These are phyloP conservation scores for Chlamydomonas schloesseri DNA, from an alignment of 139 green algal species.

Conservation along the genomic window DNA sequence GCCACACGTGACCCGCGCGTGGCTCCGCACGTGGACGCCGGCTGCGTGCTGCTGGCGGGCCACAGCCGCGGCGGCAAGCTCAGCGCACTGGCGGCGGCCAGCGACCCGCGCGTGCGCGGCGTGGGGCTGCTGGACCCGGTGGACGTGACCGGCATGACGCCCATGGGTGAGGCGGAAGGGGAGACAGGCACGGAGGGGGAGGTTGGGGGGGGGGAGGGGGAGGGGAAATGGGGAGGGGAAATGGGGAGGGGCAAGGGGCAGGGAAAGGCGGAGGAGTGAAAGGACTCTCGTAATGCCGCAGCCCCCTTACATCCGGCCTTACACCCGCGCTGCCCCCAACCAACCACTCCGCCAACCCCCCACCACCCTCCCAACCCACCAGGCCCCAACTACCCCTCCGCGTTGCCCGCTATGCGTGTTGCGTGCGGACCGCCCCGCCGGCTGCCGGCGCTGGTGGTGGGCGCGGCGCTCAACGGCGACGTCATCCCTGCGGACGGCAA, in stretches of 20 bases:
- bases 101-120: constrained; percentile 57
- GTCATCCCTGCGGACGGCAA: constrained; percentile 47
- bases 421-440: constrained; percentile 32
- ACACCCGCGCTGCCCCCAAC: no score
- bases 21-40: not conserved
- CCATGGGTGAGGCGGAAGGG: constrained; percentile 6
- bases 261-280: no score
- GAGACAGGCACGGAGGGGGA: no score
- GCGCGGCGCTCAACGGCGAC: constrained; percentile 53
- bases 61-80: constrained; percentile 67
- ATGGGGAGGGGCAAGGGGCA: no score
- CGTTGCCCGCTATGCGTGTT: constrained; percentile 41
- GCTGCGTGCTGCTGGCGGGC: constrained; percentile 35
- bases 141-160: constrained; percentile 63
- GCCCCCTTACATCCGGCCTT: no score
- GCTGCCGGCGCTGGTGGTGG: constrained; percentile 55
- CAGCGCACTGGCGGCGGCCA: constrained; percentile 50
- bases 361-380: not conserved
- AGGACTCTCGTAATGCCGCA: no score
- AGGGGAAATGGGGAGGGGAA: no score
- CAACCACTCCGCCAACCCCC: not conserved
- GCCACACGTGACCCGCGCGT: constrained; percentile 10
- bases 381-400: constrained; percentile 47
- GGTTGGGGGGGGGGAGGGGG: no score
- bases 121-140: constrained; percentile 65